These are phyloP conservation scores for Aureobasidium subglaciale DNA, from an alignment of 2,329 filamentous ascomycete genomes.

Conservation along the genomic window DNA sequence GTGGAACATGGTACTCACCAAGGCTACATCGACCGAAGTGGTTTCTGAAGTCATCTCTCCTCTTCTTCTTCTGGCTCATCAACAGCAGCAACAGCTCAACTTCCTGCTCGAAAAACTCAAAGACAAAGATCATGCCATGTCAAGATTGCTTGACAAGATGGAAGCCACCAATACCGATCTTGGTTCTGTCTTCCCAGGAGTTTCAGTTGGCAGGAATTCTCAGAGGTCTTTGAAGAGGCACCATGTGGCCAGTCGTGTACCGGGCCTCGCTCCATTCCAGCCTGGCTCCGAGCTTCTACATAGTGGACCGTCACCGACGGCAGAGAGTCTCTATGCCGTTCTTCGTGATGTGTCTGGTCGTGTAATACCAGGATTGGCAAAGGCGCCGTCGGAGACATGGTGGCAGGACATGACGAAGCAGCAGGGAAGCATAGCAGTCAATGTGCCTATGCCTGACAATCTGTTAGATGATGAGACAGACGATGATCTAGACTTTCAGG, in stretches of 20 bases:
- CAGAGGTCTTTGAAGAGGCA: constrained; percentile 40
- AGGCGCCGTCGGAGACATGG: not conserved
- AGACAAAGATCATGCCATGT: constrained; percentile 54
- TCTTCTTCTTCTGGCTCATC: constrained; percentile 43
- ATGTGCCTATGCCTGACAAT: not conserved
- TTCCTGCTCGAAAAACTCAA: constrained; percentile 44
- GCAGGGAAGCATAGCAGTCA: not conserved
- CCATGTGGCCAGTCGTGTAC: constrained; percentile 48
- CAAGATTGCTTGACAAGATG: constrained; percentile 52
- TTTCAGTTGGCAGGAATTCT: constrained; percentile 39
- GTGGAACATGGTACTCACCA: constrained; percentile 57
- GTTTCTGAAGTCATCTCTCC: constrained; percentile 47
- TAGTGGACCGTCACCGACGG: not conserved
- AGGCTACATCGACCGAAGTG: constrained; percentile 34
- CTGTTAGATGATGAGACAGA: constrained; percentile 9
- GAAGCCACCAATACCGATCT: constrained; percentile 50
- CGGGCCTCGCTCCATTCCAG: constrained; percentile 39
- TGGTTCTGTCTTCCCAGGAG: constrained; percentile 50
- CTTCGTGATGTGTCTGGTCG: not conserved
- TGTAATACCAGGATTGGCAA: not conserved
- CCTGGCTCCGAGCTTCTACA: not conserved
- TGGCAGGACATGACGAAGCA: constrained; percentile 1
- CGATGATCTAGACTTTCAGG: constrained; percentile 11
- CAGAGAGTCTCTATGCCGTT: not conserved
- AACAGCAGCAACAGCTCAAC: constrained; percentile 41